These are phyloP conservation scores for Phytophthora pini DNA, from an alignment of 352 stramenopile genomes.

Conservation along the genomic window DNA sequence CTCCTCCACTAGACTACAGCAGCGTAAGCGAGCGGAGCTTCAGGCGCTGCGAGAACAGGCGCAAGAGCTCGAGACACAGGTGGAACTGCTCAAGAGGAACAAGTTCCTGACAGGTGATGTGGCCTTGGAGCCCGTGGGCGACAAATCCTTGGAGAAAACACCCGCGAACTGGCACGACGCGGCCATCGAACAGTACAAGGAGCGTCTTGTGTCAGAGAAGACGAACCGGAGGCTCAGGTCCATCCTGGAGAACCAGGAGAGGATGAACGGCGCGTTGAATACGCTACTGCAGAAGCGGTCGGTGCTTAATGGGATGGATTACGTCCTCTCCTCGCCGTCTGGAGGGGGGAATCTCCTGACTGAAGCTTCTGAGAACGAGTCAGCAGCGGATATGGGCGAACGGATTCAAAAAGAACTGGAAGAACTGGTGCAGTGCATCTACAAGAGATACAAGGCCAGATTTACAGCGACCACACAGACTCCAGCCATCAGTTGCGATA, in stretches of 20 bases:
- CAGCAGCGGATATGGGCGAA: neutral
- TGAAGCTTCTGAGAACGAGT: neutral
- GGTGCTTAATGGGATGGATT: conserved; percentile 33
- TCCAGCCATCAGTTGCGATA: conserved; percentile 27
- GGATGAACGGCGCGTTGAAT: conserved; percentile 21
- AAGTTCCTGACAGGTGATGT: conserved; percentile 17
- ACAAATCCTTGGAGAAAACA: neutral
- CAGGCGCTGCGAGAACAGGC: conserved; percentile 30
- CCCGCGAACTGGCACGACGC: conserved; percentile 27
- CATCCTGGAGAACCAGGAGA: conserved; percentile 32
- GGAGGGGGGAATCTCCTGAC: neutral
- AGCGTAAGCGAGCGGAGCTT: conserved; percentile 36
- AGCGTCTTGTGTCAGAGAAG: conserved; percentile 35
- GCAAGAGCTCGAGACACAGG: conserved; percentile 29
- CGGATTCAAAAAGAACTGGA: conserved; percentile 17
- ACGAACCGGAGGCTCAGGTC: conserved; percentile 38
- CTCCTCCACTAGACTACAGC: conserved; percentile 33
- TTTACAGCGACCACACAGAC: neutral
- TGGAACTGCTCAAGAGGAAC: conserved; percentile 33
- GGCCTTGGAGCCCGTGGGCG: neutral
- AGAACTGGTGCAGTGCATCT: conserved; percentile 13
- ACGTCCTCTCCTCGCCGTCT: conserved; percentile 4
- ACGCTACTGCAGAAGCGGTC: conserved; percentile 28
- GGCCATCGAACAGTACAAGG: conserved; percentile 24
- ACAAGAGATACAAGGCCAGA: conserved; percentile 5